Conservation (phyloP, 306 rosid genomes). For the Gillenia trifoliata region DNA sequence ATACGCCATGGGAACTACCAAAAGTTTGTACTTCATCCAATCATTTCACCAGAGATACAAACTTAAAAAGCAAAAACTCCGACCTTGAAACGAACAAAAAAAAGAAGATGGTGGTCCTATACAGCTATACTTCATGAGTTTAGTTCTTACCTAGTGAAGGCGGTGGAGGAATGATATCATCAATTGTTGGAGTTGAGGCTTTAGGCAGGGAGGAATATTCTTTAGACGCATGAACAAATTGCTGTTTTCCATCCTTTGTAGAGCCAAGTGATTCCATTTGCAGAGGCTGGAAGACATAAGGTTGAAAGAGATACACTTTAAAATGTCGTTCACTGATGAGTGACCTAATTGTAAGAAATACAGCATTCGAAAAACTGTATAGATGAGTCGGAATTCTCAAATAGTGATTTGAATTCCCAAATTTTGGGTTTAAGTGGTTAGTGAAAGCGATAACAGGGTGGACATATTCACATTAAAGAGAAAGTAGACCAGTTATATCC, state of each 20-base stretch:
- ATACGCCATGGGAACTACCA: neutral
- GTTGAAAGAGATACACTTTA: neutral
- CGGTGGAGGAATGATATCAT: conserved; percentile 64
- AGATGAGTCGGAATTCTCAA: neutral
- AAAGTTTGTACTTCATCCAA: neutral
- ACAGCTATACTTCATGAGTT: conserved; percentile 5
- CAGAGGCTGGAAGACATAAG: conserved; percentile 42
- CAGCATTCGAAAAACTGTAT: neutral
- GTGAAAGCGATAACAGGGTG: neutral
- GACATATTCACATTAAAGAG: neutral
- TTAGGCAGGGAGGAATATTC: conserved; percentile 35
- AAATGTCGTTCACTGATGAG: neutral
- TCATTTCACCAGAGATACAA: neutral
- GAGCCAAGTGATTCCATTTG: conserved; percentile 40
- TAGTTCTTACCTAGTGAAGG: conserved; percentile 63
- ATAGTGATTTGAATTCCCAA: neutral
- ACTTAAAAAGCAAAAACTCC: neutral
- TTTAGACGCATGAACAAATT: conserved; percentile 19
- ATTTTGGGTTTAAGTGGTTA: neutral
- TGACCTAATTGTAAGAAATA: neutral
- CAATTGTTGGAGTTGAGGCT: conserved; percentile 37
- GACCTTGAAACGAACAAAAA: neutral
- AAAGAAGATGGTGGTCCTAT: conserved; percentile 2
- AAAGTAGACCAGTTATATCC: neutral
- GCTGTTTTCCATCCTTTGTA: conserved; percentile 27